These are phyloP conservation scores for Castanea crenata DNA, from an alignment of 306 rosid species.

Conservation along the genomic window DNA sequence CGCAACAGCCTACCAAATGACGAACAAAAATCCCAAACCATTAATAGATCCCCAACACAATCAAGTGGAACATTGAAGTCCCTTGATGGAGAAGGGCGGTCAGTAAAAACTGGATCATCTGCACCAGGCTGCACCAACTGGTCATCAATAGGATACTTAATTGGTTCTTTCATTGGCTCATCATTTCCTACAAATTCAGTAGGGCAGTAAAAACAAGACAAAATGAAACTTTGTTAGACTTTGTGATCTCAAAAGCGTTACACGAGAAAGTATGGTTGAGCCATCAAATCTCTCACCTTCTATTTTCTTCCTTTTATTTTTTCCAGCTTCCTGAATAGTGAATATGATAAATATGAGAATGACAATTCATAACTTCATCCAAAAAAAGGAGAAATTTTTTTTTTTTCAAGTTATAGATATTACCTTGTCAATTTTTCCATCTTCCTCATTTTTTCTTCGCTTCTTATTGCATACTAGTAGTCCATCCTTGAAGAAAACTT, in stretches of 20 bases:
- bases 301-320: constrained; percentile 46
- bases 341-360: constrained; percentile 34
- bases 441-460: constrained; percentile 53
- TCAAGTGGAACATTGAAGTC: constrained; percentile 73
- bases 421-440: constrained; percentile 18
- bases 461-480: constrained; percentile 67
- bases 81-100: constrained; percentile 68
- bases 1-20: constrained; percentile 66
- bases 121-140: constrained; percentile 72
- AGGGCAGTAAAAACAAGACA: background rate
- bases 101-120: constrained; percentile 71
- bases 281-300: constrained; percentile 29
- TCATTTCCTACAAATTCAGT: constrained; percentile 45
- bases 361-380: constrained; percentile 3
- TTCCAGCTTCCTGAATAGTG: constrained; percentile 51
- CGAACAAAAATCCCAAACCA: constrained; percentile 91
- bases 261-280: constrained; percentile 25
- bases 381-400: constrained; percentile 1
- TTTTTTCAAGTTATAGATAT: constrained; percentile 15
- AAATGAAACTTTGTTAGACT: background rate
- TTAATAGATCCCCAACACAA: constrained; percentile 77
- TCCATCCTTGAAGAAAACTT: constrained; percentile 62
- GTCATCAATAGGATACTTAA: constrained; percentile 94
- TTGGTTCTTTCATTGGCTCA: constrained; percentile 41
- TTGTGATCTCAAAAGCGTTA: constrained; percentile 3